These are phyloP conservation scores for Pulveroboletus sp. DNA, from an alignment of 768 basidiomycete genomes.

Conservation along the genomic window DNA sequence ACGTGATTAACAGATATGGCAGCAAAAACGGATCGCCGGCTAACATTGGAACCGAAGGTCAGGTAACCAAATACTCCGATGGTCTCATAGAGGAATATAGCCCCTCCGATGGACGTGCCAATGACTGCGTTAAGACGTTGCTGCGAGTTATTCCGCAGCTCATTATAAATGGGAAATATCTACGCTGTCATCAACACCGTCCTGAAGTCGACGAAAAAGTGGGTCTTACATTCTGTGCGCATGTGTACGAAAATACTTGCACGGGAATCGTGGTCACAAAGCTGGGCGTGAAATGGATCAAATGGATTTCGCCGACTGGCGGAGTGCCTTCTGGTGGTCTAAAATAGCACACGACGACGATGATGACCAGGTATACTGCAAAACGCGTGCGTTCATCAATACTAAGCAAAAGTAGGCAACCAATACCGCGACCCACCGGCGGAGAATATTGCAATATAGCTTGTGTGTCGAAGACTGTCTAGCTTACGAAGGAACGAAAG, in stretches of 20 bases:
- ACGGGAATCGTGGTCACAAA: conserved; percentile 89
- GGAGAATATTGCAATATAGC: conserved; percentile 86
- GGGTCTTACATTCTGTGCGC: conserved; percentile 78
- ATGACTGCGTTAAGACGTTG: conserved; percentile 83
- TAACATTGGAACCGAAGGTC: conserved; percentile 83
- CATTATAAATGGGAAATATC: conserved; percentile 94
- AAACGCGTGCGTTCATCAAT: background rate
- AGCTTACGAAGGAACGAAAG: conserved; percentile 78
- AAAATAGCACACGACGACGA: conserved; percentile 79
- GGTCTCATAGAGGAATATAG: conserved; percentile 79
- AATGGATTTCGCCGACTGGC: conserved; percentile 59
- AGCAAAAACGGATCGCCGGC: conserved; percentile 12
- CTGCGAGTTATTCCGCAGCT: conserved; percentile 78
- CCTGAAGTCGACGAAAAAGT: conserved; percentile 1
- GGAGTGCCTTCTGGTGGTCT: conserved; percentile 63
- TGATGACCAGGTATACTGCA: conserved; percentile 70
- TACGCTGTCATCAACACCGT: conserved; percentile 29
- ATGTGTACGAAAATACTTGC: conserved; percentile 90
- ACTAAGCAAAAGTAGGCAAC: background rate
- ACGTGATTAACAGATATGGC: background rate
- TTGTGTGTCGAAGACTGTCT: conserved; percentile 84
- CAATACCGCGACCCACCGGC: conserved; percentile 54
- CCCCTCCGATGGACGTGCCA: conserved; percentile 78
- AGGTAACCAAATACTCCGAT: conserved; percentile 88
- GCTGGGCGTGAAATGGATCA: conserved; percentile 68